A percentile compares a stretch with the other conserved stretches of the same genome.
These are phyloP conservation scores for Ochetophila trinervis DNA, from an alignment of 306 rosid genomes.

Conservation along the genomic window DNA sequence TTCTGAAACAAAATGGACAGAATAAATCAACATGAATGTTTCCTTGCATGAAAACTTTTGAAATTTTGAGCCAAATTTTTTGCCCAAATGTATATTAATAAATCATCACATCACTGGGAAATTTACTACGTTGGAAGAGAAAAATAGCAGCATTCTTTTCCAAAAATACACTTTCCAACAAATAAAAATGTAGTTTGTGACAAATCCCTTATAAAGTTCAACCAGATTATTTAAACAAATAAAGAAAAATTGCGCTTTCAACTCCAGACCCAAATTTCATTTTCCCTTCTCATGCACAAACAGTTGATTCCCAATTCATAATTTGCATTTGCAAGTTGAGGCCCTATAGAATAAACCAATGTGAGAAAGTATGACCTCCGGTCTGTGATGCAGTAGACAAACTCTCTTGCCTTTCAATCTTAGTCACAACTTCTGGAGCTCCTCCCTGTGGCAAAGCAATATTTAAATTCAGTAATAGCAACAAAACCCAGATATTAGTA, in stretches of 20 bases:
- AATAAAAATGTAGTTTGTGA: background rate
- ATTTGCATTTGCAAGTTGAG: background rate
- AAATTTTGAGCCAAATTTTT: background rate
- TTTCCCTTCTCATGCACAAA: background rate
- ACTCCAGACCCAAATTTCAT: background rate
- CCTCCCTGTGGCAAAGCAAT: slow-evolving; percentile 38
- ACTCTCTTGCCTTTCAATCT: slow-evolving; percentile 43
- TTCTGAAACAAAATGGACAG: slow-evolving; percentile 39
- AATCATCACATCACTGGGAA: slow-evolving; percentile 2
- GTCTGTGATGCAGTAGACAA: slow-evolving; percentile 38
- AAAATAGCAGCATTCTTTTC: background rate
- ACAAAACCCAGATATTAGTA: background rate
- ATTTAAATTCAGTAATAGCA: background rate
- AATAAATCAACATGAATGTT: background rate
- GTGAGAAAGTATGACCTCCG: slow-evolving; percentile 18
- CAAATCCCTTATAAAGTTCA: background rate
- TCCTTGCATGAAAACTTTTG: background rate
- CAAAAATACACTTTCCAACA: background rate
- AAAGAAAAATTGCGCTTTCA: slow-evolving; percentile 4
- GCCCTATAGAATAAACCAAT: background rate
- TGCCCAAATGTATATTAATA: background rate
- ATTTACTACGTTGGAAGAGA: background rate
- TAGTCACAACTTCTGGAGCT: slow-evolving; percentile 41
- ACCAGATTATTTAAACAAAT: background rate
- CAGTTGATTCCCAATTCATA: background rate